Evolutionary conservation across 2,329 filamentous ascomycete species (phyloP).

Genomic region (Paraphaeosphaeria sporulosa): DNA sequence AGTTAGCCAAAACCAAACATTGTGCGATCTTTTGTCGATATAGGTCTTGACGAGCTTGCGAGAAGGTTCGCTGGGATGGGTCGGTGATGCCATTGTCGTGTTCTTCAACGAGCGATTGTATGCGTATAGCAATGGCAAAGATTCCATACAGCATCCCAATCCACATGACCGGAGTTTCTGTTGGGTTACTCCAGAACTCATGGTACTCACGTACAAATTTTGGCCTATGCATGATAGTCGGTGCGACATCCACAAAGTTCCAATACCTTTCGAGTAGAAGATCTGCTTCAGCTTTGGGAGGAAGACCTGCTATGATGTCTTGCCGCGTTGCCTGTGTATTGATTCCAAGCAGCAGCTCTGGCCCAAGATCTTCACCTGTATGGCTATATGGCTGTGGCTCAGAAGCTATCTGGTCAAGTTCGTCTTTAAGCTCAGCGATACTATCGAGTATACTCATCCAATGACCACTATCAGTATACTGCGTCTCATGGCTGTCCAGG

Average conservation of each 20-base stretch:
- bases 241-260: conserved; percentile 34
- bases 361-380: conserved; percentile 27
- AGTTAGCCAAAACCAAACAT: conserved; percentile 43
- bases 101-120: conserved; percentile 28
- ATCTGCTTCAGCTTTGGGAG: conserved; percentile 34
- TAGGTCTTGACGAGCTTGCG: conserved; percentile 33
- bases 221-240: conserved; percentile 38
- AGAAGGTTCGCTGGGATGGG: conserved; percentile 20
- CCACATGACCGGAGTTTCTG: conserved; percentile 51
- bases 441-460: conserved; percentile 49
- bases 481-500: conserved; percentile 36
- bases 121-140: conserved; percentile 41
- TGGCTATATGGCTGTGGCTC: conserved; percentile 27
- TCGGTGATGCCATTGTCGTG: conserved; percentile 17
- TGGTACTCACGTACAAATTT: conserved; percentile 49
- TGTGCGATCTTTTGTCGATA: conserved; percentile 44
- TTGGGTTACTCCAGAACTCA: conserved; percentile 53
- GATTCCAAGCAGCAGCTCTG: conserved; percentile 41
- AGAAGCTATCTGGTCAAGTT: conserved; percentile 40
- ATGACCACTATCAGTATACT: conserved; percentile 43
- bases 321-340: conserved; percentile 36
- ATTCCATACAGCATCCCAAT: conserved; percentile 54
- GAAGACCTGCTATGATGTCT: conserved; percentile 40
- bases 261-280: conserved; percentile 36
- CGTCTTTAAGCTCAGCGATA: conserved; percentile 43